Evolutionary conservation across 169 alveolate genomes (phyloP).

Genomic region (Prorocentrum cordatum): DNA sequence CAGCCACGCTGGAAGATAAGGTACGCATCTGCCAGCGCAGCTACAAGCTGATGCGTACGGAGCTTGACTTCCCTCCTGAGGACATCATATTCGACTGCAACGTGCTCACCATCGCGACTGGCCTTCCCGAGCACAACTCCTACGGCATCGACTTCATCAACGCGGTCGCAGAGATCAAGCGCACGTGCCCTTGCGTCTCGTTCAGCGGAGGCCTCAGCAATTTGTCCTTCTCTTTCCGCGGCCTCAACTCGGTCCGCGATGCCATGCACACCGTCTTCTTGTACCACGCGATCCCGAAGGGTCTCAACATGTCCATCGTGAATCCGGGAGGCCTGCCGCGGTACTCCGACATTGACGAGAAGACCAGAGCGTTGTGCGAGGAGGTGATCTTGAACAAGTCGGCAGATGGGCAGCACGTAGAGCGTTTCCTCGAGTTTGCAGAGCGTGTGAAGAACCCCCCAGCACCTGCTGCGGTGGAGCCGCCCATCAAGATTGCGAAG

Average conservation of each 20-base stretch:
- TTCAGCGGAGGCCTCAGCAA: constrained; percentile 73
- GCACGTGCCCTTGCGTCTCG: constrained; percentile 38
- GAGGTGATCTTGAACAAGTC: constrained; percentile 74
- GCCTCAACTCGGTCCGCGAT: constrained; percentile 76
- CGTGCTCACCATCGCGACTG: constrained; percentile 79
- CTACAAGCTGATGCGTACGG: constrained; percentile 70
- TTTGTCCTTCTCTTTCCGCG: constrained; percentile 78
- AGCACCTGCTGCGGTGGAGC: too few relatives aligned
- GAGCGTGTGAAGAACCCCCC: too few relatives aligned
- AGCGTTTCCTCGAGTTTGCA: constrained; percentile 46
- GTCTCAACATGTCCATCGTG: constrained; percentile 78
- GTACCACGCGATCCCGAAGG: constrained; percentile 75
- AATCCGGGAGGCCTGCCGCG: constrained; percentile 79
- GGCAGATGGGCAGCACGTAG: constrained; percentile 42
- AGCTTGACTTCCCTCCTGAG: constrained; percentile 72
- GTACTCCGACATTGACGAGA: constrained; percentile 75
- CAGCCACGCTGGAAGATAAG: constrained; percentile 76
- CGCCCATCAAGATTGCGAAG: too few relatives aligned
- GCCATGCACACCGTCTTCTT: constrained; percentile 78
- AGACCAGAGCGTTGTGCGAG: constrained; percentile 67
- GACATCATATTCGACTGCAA: constrained; percentile 79
- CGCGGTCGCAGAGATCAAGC: constrained; percentile 72
- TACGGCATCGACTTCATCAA: constrained; percentile 76
- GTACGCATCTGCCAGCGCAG: constrained; percentile 76
- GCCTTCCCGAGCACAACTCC: constrained; percentile 78